Evolutionary conservation across 2,329 filamentous ascomycete genomes (phyloP), one percentile per base, ranked within the genome.

Genomic region (Thielaviopsis populi): DNA sequence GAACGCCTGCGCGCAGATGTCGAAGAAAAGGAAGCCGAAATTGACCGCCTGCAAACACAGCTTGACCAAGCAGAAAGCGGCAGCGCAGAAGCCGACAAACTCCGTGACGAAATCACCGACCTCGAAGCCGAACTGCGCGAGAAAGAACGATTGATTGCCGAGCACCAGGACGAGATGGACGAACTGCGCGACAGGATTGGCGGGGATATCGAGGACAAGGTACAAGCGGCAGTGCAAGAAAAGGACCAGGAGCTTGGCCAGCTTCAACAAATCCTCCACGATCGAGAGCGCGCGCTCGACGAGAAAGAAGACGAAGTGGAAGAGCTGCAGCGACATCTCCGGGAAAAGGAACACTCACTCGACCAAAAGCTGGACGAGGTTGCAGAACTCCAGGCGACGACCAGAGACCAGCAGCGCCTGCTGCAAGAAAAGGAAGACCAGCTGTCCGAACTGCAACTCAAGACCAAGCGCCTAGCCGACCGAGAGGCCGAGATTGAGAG

Each of bases 111-210:
- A 27, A 81, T 95, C 13, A 82, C 82, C 42, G 88, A 95, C 69
- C 76, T 92, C 5, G 87, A 95, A 72, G 82, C 84, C 3, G 85
- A 89, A 8, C 72, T 92, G 13, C 82, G 88, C 50, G 86, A 89
- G 67, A 92, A 90, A 71, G 86, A 92, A 65, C 83, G 85, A 2
- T 72, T 83, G 1, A 80, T 95, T 43, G 84, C 87, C 59, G 83
- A 90, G 67, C 84, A 84, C 22, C 87, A 94, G 61, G 87, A 91
- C 67, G 84, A 89, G 68, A 76, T 91, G 13, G 87, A 89, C 43
- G 80, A 82, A 19, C 71, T 88, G n/a, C 83, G 83, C 68, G 78
- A 75, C 62, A 80, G 77, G 70, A 72, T 76, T 50, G 76, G 80
- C 53, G 79, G 82, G 67, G 66, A 66, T 24, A n/a, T 48, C 11